Base-by-base conservation (phyloP, 1,139 yeast genomes). In the Spathaspora jeffriesii region DNA sequence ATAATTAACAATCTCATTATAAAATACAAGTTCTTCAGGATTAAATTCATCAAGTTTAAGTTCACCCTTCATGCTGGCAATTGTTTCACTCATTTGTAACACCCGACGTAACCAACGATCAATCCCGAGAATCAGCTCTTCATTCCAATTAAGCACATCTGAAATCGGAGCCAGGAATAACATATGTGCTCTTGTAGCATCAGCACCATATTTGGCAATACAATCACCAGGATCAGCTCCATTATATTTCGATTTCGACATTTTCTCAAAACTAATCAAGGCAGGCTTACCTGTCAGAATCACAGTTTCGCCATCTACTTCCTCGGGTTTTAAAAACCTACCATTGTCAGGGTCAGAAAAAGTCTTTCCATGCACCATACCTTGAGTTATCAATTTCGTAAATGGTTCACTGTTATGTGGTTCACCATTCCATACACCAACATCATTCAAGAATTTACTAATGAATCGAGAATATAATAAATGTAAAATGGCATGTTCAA, bases 331-430 rank as follows among this genome's bases (percentile, higher is more conserved):
- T 53, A 93, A 70, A 60, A 87, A 92, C 50, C 82, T 71, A 0
- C 93, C 96, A 39, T 78, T 85, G 0, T 65, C 67, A 1, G 97
- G 95, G 55, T 91, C 86, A 11, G 76, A 72, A 56, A 65, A 88
- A 0, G 99, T 93, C 59, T 81, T 83, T 1, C 98, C 98, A 55
- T 92, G 97, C 4, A 93, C 99, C 99, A 93, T 93, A 14, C 99
- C 99, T 62, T 92, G 99, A 1, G 98, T 92, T 1, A 93, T 84
- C 39, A 93, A 71, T 50, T 79, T 81, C 46, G 71, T 78, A 57
- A 93, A 82, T 1, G 99, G 98, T 60, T 93, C 99, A 31, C 88
- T 89, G 11, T 70, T 68, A 43, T 70, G 58, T 2, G 56, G 48
- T 5, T 56, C 45, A 1, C 77, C 76, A 4, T 79, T 71, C 74